Evolutionary conservation across 805 yeast genomes (phyloP), one percentile per base, ranked within the genome.

Genomic region (Ogataea henricii): DNA sequence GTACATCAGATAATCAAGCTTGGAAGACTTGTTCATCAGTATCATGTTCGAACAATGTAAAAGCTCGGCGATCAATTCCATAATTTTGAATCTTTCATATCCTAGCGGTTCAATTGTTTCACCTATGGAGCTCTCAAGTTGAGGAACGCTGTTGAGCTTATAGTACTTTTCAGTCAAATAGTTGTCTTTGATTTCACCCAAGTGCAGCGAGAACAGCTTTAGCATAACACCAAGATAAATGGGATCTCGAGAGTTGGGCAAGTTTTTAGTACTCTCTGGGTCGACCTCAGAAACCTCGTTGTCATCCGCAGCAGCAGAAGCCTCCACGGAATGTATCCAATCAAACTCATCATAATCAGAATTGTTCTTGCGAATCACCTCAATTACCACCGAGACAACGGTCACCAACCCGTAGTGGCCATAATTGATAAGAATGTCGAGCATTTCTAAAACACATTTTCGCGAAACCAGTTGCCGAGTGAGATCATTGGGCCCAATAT

Each of bases 1-100:
- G 40, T 68, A 66, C 20, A 89, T 82, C 37, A 89, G 76, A 25
- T 74, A 73, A 50, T 65, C 88, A 84, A 46, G 87, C 83, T 58
- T 60, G 43, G 74, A 74, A 22, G 81, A 81, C 39, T 91, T 89
- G 64, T 92, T 94, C 65, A 94, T 77, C 18, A 91, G 73, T 2
- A 84, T 84, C 98, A 94, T 94, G 69, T 94, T 94, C 18, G 97
- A 89, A 62, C 99, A 94, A 67, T 94, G 99, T 47, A 94, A 70
- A 22, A 94, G 73, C 63, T 94, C 99, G 0, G 99, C 99, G 30
- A 94, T 79, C 48, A 94, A 69, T 68, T 94, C 99, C 57, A 96
- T 83, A 8, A 92, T 78, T 61, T 90, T 88, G 68, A 94, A 91
- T 50, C 91, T 76, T 58, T 92, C 95, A 62, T 90, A 88, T 0